Evolutionary conservation across 768 basidiomycete genomes (phyloP), one percentile per base, ranked within the genome.

Genomic region (Infundibulicybe gibba): DNA sequence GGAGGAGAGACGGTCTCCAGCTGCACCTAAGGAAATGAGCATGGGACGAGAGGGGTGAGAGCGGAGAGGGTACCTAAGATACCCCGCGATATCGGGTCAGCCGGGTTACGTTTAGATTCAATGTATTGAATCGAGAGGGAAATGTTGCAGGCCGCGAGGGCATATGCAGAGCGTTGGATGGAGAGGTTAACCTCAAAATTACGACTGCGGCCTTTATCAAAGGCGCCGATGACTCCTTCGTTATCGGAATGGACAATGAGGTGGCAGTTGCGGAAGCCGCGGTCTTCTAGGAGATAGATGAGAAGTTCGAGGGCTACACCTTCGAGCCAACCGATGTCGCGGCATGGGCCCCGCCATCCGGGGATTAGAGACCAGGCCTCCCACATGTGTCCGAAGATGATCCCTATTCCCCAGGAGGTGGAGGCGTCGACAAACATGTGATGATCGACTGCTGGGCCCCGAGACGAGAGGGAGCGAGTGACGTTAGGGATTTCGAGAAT

Each of bases 361-460:
- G 35, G 32, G 1, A 2, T 3, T 0, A 64, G 54, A 11, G 35
- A 37, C 54, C 58, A 70, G 0, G 63, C 60, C 9, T 52, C 61
- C 68, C 69, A 75, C 1, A 32, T 16, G 1, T 41, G 42, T 1
- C 51, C 51, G 8, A 63, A 38, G 5, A 65, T 25, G 3, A 73
- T 30, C 1, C 74, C 71, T 25, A 75, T 64, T 9, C 72, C 72
- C 63, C 64, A 72, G 0, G 52, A 56, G 0, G 69, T 72, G 0
- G 66, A 70, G 0, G 68, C 67, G 45, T 72, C 70, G 3, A 69
- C 67, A 34, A 39, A 71, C 8, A 71, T 41, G 1, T 45, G 47
- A 1, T 56, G 35, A 34, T 61, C 56, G 0, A 14, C 25, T 0
- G 51, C 14, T 1, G 49, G 47, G 1, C 30, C 35, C 17, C 32